These are phyloP conservation scores for Piper betle DNA, from an alignment of 164 flowering plant species.

Conservation along the genomic window DNA sequence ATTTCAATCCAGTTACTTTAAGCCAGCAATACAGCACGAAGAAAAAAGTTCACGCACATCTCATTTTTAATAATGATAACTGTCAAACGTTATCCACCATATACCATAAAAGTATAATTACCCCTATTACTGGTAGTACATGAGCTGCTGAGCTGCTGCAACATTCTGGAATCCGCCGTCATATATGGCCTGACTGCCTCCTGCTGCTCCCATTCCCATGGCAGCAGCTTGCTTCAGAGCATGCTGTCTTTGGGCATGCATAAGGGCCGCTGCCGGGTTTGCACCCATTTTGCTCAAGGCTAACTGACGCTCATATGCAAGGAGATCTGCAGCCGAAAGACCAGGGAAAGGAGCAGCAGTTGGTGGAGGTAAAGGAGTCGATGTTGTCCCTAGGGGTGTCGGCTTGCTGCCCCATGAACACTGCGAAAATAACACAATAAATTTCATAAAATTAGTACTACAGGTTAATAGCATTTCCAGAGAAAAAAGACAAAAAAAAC, in stretches of 20 bases:
- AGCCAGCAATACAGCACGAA: too few relatives aligned
- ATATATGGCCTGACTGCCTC: conserved; percentile 52
- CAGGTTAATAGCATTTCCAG: too few relatives aligned
- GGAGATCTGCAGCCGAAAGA: conserved; percentile 40
- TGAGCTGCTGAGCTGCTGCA: conserved; percentile 61
- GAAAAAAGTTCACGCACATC: not conserved
- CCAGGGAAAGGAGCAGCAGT: conserved; percentile 32
- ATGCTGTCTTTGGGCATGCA: conserved; percentile 53
- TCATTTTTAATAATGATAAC: too few relatives aligned
- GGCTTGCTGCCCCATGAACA: conserved; percentile 97
- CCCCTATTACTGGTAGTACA: conserved; percentile 54
- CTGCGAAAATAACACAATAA: conserved; percentile 22
- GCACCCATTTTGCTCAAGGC: conserved; percentile 52
- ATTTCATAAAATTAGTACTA: not conserved
- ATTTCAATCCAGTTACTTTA: too few relatives aligned
- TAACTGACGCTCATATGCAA: conserved; percentile 58
- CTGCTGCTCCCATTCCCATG: conserved; percentile 17
- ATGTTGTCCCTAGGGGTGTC: conserved; percentile 59
- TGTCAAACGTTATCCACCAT: too few relatives aligned
- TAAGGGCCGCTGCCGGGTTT: conserved; percentile 34
- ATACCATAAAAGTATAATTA: too few relatives aligned
- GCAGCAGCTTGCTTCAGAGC: conserved; percentile 38
- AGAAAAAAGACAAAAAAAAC: too few relatives aligned
- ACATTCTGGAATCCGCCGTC: conserved; percentile 59
- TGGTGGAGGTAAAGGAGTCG: conserved; percentile 80